Base-by-base conservation (phyloP, 176 grass and related monocot species). In the Rhipidocladum racemiflorum region DNA sequence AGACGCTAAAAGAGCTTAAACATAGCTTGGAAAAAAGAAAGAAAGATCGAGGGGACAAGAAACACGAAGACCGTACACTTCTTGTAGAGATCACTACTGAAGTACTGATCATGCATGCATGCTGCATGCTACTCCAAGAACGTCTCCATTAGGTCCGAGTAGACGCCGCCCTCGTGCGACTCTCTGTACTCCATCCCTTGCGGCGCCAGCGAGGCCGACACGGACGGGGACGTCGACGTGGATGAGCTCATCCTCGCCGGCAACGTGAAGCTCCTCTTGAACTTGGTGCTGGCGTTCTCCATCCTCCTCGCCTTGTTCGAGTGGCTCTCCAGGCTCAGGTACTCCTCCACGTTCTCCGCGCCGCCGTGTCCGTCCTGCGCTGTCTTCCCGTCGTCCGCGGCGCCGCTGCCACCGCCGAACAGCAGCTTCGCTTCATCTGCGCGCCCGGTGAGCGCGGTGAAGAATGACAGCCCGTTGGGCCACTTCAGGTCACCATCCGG, bases 201-300 rank as follows among this genome's bases (percentile, higher is more conserved):
- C 59, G 77, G 87, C 72, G 23, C 46, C 56, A 78, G 83, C 70
- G 88, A 83, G 2, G 49, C 51, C 50, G 90, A 86, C 49, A 86
- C 76, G 0, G 87, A 81, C 0, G 91, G 88, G 18, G 91, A 93
- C 24, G 96, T 84, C n/a, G 92, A 83, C 35, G 80, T 40, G 1
- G 96, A 85, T 42, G 86, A 81, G 79, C 61, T 82, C 93, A 95
- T 95, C 76, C 93, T 87, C 11, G 87, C 87, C 20, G 97, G 97
- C 89, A 99, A 77, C 44, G 97, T 99, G 87, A 99, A 93, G 84
- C 93, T 96, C 85, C 93, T 88, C 85, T 96, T 99, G 93, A 96
- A 99, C 82, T 93, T 99, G 46, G 60, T 78, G 88, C 90, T 82
- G 14, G 78, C 54, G 65, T 18, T 89, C 61, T 99, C 97, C 80